Base-by-base conservation (phyloP, 805 yeast species). In the Kluyveromyces lactis region DNA sequence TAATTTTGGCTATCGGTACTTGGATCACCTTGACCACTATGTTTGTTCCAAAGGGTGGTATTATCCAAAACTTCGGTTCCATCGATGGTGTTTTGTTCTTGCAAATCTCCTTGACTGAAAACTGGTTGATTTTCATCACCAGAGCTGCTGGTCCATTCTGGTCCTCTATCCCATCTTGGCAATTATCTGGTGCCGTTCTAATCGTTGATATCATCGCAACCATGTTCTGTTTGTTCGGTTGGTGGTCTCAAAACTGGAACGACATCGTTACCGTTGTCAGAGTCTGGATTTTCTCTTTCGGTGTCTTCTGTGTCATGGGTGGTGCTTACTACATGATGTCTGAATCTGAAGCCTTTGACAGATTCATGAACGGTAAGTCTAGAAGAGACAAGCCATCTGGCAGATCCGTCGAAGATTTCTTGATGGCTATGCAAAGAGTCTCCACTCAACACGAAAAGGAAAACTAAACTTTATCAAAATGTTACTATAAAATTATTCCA, bases 101-200 rank as follows among this genome's bases (percentile, higher is more conserved):
- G 72, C 86, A 86, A 73, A 86, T 86, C 62, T 84, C 95, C 44
- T 78, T 86, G 66, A 86, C 96, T 67, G 95, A 86, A 75, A 86
- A 87, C 75, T 86, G 96, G 96, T 80, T 86, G 69, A 86, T 86
- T 75, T 86, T 86, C 84, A 74, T 87, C 64, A 86, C 96, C 60
- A 81, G 96, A 76, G 95, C 95, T 63, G 83, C 78, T 67, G 96
- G 96, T 75, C 95, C 96, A 63, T 87, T 87, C 92, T 87, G 96
- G 96, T 83, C 95, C 45, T 86, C 95, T 34, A 60, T 74, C 44
- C 96, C 96, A 73, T 87, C 96, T 36, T 87, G 96, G 96, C 95
- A 86, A 75, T 79, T 86, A 71, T 55, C 92, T 57, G 95, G 95
- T 73, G 96, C 96, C 58, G 95, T 86, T 57, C 74, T 85, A 63